Percentiles rank a stretch among this genome's conserved stretches.
Conservation (phyloP, 768 basidiomycete genomes). For the Agaricus sinodeliciosus region DNA sequence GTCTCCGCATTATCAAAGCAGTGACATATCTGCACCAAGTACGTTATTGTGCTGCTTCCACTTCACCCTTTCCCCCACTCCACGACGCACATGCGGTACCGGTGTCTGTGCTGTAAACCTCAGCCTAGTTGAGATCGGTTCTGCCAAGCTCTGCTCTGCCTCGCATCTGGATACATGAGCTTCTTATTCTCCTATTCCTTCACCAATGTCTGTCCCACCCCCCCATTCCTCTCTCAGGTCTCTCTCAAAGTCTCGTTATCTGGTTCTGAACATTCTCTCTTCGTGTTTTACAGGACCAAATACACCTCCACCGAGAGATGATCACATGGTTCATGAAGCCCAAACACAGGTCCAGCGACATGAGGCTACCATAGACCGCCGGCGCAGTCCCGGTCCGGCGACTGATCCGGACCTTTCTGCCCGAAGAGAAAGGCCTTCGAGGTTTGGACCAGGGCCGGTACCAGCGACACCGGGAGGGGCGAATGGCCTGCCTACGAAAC, state of each 20-base stretch:
- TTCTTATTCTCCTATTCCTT: background rate
- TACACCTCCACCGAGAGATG: constrained; percentile 7
- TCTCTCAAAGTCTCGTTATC: constrained; percentile 7
- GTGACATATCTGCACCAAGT: constrained; percentile 38
- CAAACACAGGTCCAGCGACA: background rate
- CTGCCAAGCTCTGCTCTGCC: constrained; percentile 1
- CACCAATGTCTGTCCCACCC: constrained; percentile 2
- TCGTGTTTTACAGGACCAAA: constrained; percentile 7
- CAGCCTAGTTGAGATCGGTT: background rate
- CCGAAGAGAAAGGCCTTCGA: constrained; percentile 5
- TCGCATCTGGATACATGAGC: background rate
- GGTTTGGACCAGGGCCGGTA: constrained; percentile 3
- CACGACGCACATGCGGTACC: constrained; percentile 22
- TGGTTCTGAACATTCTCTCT: constrained; percentile 11
- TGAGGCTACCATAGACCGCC: constrained; percentile 1
- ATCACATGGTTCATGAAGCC: constrained; percentile 6
- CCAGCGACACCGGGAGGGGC: background rate
- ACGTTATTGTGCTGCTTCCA: constrained; percentile 57
- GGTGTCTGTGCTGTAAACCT: constrained; percentile 10
- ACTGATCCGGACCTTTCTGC: background rate
- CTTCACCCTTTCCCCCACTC: constrained; percentile 27
- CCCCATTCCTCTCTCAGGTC: constrained; percentile 9
- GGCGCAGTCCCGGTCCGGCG: background rate
- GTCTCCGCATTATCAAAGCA: constrained; percentile 26
- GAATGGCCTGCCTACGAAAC: constrained; percentile 6